Evolutionary conservation across 2,329 filamentous ascomycete species (phyloP).

Genomic region (Apiospora malaysiana): DNA sequence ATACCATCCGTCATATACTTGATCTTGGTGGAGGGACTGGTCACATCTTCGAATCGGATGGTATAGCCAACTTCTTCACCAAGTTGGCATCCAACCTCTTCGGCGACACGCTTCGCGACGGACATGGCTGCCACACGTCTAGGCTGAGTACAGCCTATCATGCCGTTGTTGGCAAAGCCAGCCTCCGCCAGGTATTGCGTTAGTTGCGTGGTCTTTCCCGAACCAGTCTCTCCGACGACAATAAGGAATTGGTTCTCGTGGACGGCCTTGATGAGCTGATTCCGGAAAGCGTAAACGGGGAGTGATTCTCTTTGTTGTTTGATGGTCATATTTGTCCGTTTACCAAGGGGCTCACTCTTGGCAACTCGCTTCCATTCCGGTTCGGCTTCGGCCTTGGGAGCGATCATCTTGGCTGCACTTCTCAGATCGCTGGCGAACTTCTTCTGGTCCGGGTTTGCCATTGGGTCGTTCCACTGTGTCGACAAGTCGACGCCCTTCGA

Average conservation of each 20-base stretch:
- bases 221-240: conserved; percentile 96
- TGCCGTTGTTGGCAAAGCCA: conserved; percentile 83
- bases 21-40: conserved; percentile 85
- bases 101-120: conserved; percentile 93
- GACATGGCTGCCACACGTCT: conserved; percentile 98
- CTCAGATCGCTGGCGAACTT: conserved; percentile 90
- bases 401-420: conserved; percentile 62
- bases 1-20: conserved; percentile 99
- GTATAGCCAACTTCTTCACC: conserved; percentile 96
- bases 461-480: conserved; percentile 95
- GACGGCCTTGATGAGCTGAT: conserved; percentile 86
- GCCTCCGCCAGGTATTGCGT: conserved; percentile 95
- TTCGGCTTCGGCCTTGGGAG: conserved; percentile 68
- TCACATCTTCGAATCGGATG: conserved; percentile 96
- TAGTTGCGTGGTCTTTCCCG: conserved; percentile 95
- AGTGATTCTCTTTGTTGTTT: conserved; percentile 92
- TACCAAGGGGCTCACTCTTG: conserved; percentile 82
- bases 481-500: conserved; percentile 78
- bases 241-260: conserved; percentile 89
- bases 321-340: conserved; percentile 88
- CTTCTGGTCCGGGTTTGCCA: conserved; percentile 83
- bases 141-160: conserved; percentile 96
- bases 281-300: conserved; percentile 88
- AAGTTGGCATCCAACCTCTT: conserved; percentile 90
- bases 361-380: conserved; percentile 94